These are phyloP conservation scores for Mycena alexandri DNA, from an alignment of 768 basidiomycete genomes.

Conservation along the genomic window DNA sequence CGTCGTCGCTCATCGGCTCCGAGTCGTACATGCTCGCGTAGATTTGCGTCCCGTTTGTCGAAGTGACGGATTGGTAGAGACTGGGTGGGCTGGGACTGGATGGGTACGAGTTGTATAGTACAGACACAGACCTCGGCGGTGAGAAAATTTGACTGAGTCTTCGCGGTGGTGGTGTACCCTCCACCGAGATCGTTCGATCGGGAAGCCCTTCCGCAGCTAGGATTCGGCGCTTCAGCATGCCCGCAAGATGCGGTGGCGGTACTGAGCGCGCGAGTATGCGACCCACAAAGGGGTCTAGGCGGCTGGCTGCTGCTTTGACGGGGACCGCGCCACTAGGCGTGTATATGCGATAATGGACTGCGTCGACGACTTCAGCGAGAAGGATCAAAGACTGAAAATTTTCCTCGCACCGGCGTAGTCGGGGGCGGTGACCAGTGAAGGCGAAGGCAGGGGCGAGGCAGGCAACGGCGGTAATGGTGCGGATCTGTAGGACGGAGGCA, in stretches of 20 bases:
- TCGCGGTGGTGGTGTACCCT: no score
- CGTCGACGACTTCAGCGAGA: no score
- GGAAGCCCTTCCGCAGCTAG: not conserved
- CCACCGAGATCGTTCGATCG: not conserved
- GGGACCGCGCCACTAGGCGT: not conserved
- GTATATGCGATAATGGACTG: conserved; percentile 7
- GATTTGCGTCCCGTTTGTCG: not conserved
- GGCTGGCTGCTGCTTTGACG: not conserved
- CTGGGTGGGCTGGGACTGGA: conserved; percentile 19
- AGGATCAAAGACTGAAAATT: no score
- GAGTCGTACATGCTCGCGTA: no score
- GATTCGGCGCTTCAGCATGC: not conserved
- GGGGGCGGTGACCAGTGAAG: no score
- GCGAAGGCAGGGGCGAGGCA: no score
- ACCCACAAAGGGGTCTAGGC: not conserved
- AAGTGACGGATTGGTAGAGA: conserved; percentile 22
- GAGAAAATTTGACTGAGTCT: no score
- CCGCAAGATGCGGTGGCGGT: not conserved
- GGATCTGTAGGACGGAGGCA: no score
- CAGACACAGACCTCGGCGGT: no score
- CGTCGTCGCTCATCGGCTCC: no score
- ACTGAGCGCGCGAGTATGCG: conserved; percentile 1
- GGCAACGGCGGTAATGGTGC: no score
- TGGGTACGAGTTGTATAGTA: not conserved
- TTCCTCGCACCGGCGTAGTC: no score